A percentile compares a stretch with the other conserved stretches of the same genome.
These are phyloP conservation scores for Sporormia fimetaria DNA, from an alignment of 495 filamentous ascomycete species.

Conservation along the genomic window DNA sequence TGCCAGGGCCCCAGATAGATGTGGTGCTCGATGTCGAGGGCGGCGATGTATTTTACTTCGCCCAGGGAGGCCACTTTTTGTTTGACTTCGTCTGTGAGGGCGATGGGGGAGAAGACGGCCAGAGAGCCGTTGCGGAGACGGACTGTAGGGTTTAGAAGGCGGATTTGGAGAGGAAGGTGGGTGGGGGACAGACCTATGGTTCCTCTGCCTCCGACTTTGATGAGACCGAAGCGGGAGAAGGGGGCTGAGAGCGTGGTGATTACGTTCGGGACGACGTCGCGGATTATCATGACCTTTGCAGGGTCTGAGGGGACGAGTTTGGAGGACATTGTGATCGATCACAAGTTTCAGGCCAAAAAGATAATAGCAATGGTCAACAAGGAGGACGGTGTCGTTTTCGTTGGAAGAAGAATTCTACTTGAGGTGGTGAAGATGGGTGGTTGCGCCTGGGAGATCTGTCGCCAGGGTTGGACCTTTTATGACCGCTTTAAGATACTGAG, in stretches of 20 bases:
- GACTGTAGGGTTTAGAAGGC: conserved; percentile 40
- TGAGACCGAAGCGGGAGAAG: conserved; percentile 66
- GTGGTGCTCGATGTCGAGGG: conserved; percentile 85
- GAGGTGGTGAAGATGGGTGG: too few species aligned
- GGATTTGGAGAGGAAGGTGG: not conserved
- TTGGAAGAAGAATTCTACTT: too few species aligned
- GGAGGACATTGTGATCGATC: conserved; percentile 26
- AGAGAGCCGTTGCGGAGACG: conserved; percentile 62
- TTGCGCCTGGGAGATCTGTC: too few species aligned
- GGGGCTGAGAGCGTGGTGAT: conserved; percentile 75
- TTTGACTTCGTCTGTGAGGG: conserved; percentile 65
- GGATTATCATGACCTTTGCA: conserved; percentile 73
- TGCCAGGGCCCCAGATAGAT: conserved; percentile 81
- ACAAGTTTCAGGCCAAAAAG: not conserved
- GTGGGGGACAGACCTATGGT: conserved; percentile 60
- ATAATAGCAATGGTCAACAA: not conserved
- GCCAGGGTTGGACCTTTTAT: too few species aligned
- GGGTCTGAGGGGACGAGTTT: conserved; percentile 54
- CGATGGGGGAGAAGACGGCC: conserved; percentile 85
- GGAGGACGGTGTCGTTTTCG: too few species aligned
- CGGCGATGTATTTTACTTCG: conserved; percentile 71
- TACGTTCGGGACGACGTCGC: conserved; percentile 57
- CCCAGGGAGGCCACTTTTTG: conserved; percentile 55
- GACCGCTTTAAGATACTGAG: too few species aligned
- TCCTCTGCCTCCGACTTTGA: conserved; percentile 77